Evolutionary conservation across 192 early-diverging fungal species (phyloP).

Genomic region (Helicostylum pulchrum): DNA sequence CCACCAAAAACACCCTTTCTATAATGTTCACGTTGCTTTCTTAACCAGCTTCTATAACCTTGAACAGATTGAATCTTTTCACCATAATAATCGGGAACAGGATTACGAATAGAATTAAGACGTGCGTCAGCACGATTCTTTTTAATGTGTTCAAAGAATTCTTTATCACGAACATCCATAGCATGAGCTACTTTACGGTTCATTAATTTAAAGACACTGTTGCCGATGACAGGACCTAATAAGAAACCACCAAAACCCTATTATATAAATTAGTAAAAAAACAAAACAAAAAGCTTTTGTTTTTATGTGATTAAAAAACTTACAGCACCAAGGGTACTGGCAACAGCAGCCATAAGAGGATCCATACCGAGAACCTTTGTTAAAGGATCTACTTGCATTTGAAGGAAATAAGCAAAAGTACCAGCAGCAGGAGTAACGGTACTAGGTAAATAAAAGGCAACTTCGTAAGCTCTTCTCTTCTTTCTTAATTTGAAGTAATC

Average conservation of each 20-base stretch:
- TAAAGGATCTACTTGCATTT: constrained; percentile 60
- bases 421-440: constrained; percentile 43
- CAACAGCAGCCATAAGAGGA: constrained; percentile 55
- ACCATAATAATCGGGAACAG: constrained; percentile 88
- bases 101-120: constrained; percentile 66
- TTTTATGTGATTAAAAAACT: neutral
- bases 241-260: constrained; percentile 60
- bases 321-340: constrained; percentile 45
- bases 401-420: constrained; percentile 50
- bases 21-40: constrained; percentile 80
- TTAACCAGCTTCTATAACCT: constrained; percentile 83
- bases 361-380: constrained; percentile 64
- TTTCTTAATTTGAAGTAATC: constrained; percentile 64
- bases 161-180: constrained; percentile 54
- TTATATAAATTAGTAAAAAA: constrained; percentile 1
- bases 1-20: constrained; percentile 68
- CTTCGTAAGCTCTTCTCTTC: constrained; percentile 61
- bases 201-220: constrained; percentile 51
- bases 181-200: constrained; percentile 44
- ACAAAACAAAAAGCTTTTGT: neutral
- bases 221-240: constrained; percentile 62
- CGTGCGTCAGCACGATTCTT: constrained; percentile 65
- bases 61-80: constrained; percentile 84
- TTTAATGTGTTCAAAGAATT: constrained; percentile 62
- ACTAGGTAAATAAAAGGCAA: constrained; percentile 54